Evolutionary conservation across 805 yeast genomes (phyloP), one percentile per base, ranked within the genome.

Genomic region (Torulaspora franciscae): DNA sequence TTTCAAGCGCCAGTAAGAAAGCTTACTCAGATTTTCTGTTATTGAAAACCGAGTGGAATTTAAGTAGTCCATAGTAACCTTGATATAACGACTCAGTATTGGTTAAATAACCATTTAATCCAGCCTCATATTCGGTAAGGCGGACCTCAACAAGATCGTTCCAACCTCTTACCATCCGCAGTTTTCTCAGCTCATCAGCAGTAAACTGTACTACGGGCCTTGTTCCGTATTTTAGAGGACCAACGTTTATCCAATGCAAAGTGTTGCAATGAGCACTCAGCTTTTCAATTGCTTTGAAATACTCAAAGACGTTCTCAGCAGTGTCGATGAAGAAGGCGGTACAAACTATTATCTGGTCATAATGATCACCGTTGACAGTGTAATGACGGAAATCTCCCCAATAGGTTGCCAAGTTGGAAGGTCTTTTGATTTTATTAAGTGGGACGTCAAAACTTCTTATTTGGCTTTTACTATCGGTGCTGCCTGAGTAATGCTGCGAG

Each of bases 141-240:
- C 40, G 33, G 6, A 37, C 33, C 29, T 43, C 44, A 41, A 70
- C 63, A 1, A 69, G 42, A 32, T 71, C 70, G 28, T 57, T 61
- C 93, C 95, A 89, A 2, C 95, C 93, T 67, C 80, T 69, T 3
- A 66, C 37, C 17, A 61, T 53, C 28, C 90, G 67, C 11, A 85
- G 56, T n/a, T 59, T 52, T 10, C 66, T 62, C 39, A 90, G 59
- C 58, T 90, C 97, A n/a, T 83, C 82, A 10, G 76, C 69, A 32
- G 80, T 81, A 25, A 88, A 67, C 61, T 90, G 96, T 25, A 82
- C 79, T 59, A 76, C 71, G 38, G 96, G 81, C 43, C 89, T 85
- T 2, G 88, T 79, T 0, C 97, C 97, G 70, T 93, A 91, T 62
- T 90, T 85, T 49, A 93, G 70, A 0, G 99, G 99, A 0, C 99